Percentiles rank a stretch among this genome's conserved stretches.
These are phyloP conservation scores for Hypoxylon rickii DNA, from an alignment of 495 filamentous ascomycete species.

Conservation along the genomic window DNA sequence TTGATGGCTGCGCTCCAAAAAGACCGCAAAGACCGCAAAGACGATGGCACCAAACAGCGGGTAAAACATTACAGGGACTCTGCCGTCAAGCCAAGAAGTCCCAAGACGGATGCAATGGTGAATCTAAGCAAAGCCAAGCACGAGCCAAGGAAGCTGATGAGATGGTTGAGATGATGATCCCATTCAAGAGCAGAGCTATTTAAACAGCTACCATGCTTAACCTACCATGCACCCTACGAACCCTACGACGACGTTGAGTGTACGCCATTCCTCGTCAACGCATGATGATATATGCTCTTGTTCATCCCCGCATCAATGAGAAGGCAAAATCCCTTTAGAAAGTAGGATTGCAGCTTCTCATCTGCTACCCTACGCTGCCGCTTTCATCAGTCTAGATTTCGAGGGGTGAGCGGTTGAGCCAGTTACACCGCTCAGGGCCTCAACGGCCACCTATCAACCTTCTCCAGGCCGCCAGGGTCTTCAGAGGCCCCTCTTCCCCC, in stretches of 20 bases:
- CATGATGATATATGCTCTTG: neutral
- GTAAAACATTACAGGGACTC: conserved; percentile 13
- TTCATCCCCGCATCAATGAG: conserved; percentile 12
- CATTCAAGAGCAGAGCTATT: conserved; percentile 18
- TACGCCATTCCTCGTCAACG: no score
- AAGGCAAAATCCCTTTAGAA: conserved; percentile 1
- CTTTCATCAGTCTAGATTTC: conserved; percentile 19
- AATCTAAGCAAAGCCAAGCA: conserved; percentile 24
- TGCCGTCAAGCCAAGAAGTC: conserved; percentile 14
- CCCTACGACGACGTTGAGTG: neutral
- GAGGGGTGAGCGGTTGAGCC: neutral
- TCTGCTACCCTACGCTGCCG: conserved; percentile 3
- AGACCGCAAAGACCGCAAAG: no score
- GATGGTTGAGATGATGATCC: conserved; percentile 35
- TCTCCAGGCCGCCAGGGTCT: no score
- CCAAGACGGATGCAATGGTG: conserved; percentile 28
- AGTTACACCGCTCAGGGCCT: neutral
- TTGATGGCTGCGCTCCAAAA: no score
- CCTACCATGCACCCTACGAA: neutral
- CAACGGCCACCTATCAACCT: neutral
- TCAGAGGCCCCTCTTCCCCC: no score
- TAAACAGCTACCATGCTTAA: neutral
- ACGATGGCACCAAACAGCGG: conserved; percentile 1
- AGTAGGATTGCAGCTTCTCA: neutral
- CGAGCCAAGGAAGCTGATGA: conserved; percentile 30